A percentile compares a stretch with the other conserved stretches of the same genome.
Conservation (phyloP, 768 basidiomycete species). For the Rhizopogon salebrosus region DNA sequence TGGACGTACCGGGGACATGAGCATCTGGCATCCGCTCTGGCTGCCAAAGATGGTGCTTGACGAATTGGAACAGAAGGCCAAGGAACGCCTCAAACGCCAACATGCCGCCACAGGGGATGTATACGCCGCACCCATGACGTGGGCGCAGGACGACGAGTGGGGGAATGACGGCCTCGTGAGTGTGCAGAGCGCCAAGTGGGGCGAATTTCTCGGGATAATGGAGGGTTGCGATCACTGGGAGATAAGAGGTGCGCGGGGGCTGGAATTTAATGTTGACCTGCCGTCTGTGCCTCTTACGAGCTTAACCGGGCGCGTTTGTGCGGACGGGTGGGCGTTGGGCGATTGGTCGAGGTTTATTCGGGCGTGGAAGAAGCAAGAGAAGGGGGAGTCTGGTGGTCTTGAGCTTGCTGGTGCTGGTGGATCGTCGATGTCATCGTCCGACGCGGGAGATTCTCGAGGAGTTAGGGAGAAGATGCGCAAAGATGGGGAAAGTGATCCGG, state of each 20-base stretch:
- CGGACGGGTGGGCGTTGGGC: constrained; percentile 38
- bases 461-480: constrained; percentile 18
- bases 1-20: constrained; percentile 60
- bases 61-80: constrained; percentile 63
- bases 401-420: constrained; percentile 21
- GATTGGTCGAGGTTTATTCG: constrained; percentile 63
- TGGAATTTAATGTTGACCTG: constrained; percentile 60
- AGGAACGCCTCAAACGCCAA: constrained; percentile 35
- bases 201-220: constrained; percentile 87
- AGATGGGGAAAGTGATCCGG: constrained; percentile 41
- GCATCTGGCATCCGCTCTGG: constrained; percentile 94
- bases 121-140: constrained; percentile 33
- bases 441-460: constrained; percentile 5
- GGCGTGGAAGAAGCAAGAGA: constrained; percentile 57
- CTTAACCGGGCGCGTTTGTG: constrained; percentile 25
- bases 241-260: constrained; percentile 80
- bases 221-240: constrained; percentile 97
- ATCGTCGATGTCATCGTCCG: constrained; percentile 1
- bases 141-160: constrained; percentile 52
- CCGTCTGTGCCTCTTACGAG: constrained; percentile 45
- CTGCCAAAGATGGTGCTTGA: constrained; percentile 93
- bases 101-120: constrained; percentile 25
- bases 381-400: constrained; percentile 30
- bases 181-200: constrained; percentile 92
- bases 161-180: constrained; percentile 93